phyloP scores from a whole-genome alignment of 768 basidiomycete genomes.

The Kondoa subrosea region DNA sequence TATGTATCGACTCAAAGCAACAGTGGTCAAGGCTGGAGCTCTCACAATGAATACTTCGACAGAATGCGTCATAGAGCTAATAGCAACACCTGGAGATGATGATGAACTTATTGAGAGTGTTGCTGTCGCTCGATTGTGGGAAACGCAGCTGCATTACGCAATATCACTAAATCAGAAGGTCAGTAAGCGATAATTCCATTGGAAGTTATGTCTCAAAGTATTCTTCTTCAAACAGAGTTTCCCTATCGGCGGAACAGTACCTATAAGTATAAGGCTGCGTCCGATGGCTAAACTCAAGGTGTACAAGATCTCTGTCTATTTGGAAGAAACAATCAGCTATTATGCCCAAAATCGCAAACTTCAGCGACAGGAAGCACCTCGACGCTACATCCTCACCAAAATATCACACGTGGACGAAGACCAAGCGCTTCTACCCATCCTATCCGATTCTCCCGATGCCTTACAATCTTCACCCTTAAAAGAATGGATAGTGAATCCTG shows the following conservation, averaged over 20 bases:
- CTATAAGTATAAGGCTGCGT: conserved; percentile 61
- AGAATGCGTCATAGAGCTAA: conserved; percentile 52
- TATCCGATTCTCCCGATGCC: conserved; percentile 49
- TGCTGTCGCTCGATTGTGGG: conserved; percentile 77
- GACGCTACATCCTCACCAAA: conserved; percentile 46
- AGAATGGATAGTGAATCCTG: conserved; percentile 33
- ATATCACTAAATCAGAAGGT: conserved; percentile 27
- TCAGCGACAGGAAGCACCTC: conserved; percentile 51
- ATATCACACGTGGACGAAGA: conserved; percentile 45
- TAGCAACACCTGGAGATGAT: conserved; percentile 60
- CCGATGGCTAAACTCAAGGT: conserved; percentile 71
- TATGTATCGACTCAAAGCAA: conserved; percentile 60
- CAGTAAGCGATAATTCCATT: neutral
- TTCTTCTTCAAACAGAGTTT: conserved; percentile 61
- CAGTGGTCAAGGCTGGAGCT: conserved; percentile 64
- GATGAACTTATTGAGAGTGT: conserved; percentile 65
- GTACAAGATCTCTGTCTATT: conserved; percentile 49
- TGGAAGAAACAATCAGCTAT: conserved; percentile 79
- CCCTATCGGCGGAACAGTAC: conserved; percentile 64
- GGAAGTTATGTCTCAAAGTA: conserved; percentile 35
- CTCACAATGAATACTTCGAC: conserved; percentile 57
- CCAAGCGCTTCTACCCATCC: conserved; percentile 60
- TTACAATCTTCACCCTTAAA: conserved; percentile 49
- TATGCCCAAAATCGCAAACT: conserved; percentile 51
- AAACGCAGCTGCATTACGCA: conserved; percentile 44